A percentile compares a stretch with the other conserved stretches of the same genome.
Conservation (phyloP, 2,329 filamentous ascomycete species). For the Diaporthe ampelina region DNA sequence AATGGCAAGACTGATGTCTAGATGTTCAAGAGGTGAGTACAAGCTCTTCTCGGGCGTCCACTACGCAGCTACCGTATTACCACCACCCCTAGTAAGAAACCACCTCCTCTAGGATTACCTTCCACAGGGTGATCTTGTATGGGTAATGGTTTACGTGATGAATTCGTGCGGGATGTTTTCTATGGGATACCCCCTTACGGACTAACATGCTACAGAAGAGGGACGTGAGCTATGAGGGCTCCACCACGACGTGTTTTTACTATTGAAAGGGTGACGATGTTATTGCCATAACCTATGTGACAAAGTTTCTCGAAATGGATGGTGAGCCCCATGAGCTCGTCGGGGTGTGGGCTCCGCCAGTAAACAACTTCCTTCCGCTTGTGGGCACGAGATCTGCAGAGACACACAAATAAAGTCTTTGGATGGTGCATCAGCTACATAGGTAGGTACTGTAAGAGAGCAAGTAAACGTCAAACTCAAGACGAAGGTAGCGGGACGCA, state of each 20-base stretch:
- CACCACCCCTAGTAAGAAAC: too few species aligned
- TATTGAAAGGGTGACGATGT: too few species aligned
- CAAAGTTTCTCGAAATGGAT: neutral
- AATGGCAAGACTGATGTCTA: neutral
- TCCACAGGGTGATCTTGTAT: too few species aligned
- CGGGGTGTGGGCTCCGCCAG: neutral
- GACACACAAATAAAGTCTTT: neutral
- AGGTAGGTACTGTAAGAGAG: neutral
- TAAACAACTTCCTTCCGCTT: neutral
- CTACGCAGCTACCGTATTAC: too few species aligned
- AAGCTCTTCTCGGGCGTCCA: too few species aligned
- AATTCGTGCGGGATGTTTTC: too few species aligned
- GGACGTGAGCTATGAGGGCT: too few species aligned
- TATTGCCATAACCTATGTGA: neutral
- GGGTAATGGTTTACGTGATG: too few species aligned
- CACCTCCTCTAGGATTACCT: too few species aligned
- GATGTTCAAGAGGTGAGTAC: neutral
- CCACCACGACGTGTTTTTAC: too few species aligned
- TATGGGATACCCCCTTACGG: too few species aligned
- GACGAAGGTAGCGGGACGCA: neutral
- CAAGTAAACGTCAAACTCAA: neutral
- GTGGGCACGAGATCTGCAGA: neutral
- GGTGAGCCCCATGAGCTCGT: neutral
- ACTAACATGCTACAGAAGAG: too few species aligned
- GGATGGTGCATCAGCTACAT: neutral